These are phyloP conservation scores for Amphicarpaea edgeworthii DNA, from an alignment of 306 rosid species.

Conservation along the genomic window DNA sequence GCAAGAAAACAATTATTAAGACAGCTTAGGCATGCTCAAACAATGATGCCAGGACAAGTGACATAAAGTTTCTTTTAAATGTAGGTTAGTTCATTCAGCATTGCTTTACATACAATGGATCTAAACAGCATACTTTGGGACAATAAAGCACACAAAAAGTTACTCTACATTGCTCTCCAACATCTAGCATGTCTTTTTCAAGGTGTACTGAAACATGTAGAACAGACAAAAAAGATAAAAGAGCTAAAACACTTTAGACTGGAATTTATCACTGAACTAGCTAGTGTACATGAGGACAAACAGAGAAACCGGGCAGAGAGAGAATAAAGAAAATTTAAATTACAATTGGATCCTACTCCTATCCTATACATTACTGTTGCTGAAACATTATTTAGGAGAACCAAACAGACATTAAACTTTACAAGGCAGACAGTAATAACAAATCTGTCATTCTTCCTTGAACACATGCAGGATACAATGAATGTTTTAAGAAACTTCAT, in stretches of 20 bases:
- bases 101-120: conserved; percentile 56
- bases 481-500: conserved; percentile 27
- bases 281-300: conserved; percentile 16
- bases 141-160: conserved; percentile 40
- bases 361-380: conserved; percentile 12
- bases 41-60: conserved; percentile 65
- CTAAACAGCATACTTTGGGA: conserved; percentile 20
- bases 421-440: not conserved
- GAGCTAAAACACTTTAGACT: conserved; percentile 40
- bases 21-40: conserved; percentile 69
- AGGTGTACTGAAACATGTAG: conserved; percentile 14
- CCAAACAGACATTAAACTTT: not conserved
- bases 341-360: conserved; percentile 17
- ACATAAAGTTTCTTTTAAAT: conserved; percentile 64
- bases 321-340: conserved; percentile 22
- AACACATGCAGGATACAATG: conserved; percentile 3
- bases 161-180: conserved; percentile 41
- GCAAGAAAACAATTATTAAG: conserved; percentile 56
- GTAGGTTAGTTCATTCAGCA: conserved; percentile 45
- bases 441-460: conserved; percentile 3
- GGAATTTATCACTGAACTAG: conserved; percentile 31
- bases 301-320: not conserved
- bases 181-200: conserved; percentile 43
- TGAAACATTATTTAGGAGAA: conserved; percentile 21
- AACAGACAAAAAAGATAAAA: conserved; percentile 35